Conservation (phyloP, 129 eudicot species). For the Artemisia annua region DNA sequence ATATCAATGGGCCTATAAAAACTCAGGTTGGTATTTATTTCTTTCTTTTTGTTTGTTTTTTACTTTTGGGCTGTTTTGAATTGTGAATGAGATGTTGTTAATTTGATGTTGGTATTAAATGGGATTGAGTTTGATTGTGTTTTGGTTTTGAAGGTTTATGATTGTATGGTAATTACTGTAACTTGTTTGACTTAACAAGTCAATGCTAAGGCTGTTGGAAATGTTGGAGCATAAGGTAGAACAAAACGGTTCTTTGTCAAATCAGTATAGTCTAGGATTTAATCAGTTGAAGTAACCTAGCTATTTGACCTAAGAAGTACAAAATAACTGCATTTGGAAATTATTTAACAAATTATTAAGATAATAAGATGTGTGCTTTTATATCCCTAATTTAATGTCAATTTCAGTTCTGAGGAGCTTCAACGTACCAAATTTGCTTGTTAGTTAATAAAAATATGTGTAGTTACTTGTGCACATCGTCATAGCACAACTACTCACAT, state of each 20-base stretch:
- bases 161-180: background rate
- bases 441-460: too few relatives aligned
- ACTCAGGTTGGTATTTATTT: conserved; percentile 37
- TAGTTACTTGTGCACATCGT: too few relatives aligned
- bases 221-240: conserved; percentile 1
- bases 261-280: too few relatives aligned
- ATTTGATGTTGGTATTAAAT: background rate
- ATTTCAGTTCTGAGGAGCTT: too few relatives aligned
- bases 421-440: too few relatives aligned
- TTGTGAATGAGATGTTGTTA: too few relatives aligned
- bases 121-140: conserved; percentile 10
- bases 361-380: too few relatives aligned
- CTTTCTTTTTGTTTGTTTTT: background rate
- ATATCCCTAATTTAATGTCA: too few relatives aligned
- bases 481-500: background rate
- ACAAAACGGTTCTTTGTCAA: background rate
- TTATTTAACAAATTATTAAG: too few relatives aligned
- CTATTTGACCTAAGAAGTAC: too few relatives aligned
- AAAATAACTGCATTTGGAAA: too few relatives aligned
- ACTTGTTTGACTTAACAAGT: conserved; percentile 16
- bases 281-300: too few relatives aligned
- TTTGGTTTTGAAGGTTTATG: conserved; percentile 8
- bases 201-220: conserved; percentile 7
- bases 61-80: conserved; percentile 4
- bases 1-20: conserved; percentile 73